Evolutionary conservation across 2,329 filamentous ascomycete species (phyloP).

Genomic region (Aureobasidium sp.): DNA sequence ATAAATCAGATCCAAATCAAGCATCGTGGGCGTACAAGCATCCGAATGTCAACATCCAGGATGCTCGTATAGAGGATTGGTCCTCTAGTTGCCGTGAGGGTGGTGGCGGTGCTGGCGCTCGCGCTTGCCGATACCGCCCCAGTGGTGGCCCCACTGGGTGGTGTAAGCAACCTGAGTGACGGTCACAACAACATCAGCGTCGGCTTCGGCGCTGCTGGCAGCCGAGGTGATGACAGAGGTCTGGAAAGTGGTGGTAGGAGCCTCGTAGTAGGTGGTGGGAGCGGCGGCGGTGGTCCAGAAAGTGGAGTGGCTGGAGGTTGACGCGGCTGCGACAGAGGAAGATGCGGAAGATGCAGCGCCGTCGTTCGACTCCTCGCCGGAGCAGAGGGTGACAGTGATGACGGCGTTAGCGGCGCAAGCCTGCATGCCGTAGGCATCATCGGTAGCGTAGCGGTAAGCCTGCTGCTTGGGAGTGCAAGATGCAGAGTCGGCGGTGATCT

Average conservation of each 20-base stretch:
- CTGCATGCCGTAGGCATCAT: constrained; percentile 32
- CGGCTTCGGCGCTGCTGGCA: not conserved
- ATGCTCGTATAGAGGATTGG: not conserved
- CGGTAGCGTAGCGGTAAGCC: constrained; percentile 31
- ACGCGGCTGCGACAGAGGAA: constrained; percentile 12
- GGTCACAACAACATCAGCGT: constrained; percentile 7
- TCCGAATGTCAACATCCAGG: constrained; percentile 13
- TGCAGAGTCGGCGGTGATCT: constrained; percentile 23
- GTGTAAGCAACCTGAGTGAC: constrained; percentile 22
- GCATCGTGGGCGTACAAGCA: constrained; percentile 1
- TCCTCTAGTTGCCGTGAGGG: constrained; percentile 18
- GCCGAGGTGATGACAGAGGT: constrained; percentile 8
- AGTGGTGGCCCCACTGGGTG: constrained; percentile 15
- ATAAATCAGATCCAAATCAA: constrained; percentile 11
- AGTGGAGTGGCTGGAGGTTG: constrained; percentile 14
- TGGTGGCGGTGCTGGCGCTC: constrained; percentile 22
- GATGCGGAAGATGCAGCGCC: constrained; percentile 13
- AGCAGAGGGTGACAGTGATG: constrained; percentile 31
- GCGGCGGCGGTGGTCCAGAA: constrained; percentile 13
- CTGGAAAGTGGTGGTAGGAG: constrained; percentile 17
- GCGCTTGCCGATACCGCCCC: not conserved
- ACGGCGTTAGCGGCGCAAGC: constrained; percentile 22
- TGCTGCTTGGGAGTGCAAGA: constrained; percentile 25
- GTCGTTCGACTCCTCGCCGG: constrained; percentile 17
- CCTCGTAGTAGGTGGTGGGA: constrained; percentile 7